These are phyloP conservation scores for Purpureocillium takamizusanense DNA, from an alignment of 2,329 filamentous ascomycete species.

Conservation along the genomic window DNA sequence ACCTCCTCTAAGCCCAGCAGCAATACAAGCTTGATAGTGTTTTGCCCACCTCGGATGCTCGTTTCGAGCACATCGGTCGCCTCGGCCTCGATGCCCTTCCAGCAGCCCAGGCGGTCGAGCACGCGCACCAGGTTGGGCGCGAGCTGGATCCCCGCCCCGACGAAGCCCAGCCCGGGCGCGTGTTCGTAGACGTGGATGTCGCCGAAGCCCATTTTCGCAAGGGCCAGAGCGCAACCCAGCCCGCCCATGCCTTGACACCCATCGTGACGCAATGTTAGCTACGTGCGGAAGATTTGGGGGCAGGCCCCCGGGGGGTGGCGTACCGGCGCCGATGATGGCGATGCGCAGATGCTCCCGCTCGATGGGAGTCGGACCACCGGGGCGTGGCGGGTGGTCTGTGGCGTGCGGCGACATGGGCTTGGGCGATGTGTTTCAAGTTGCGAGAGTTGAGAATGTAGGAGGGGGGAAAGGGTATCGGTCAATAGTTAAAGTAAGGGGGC, in stretches of 20 bases:
- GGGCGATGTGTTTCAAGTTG: too few species aligned
- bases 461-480: too few species aligned
- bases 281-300: too few species aligned
- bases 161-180: constrained; percentile 66
- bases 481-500: too few species aligned
- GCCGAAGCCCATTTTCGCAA: constrained; percentile 68
- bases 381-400: too few species aligned
- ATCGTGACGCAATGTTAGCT: too few species aligned
- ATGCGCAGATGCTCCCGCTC: background rate
- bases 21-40: too few species aligned
- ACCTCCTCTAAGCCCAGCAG: too few species aligned
- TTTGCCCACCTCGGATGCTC: constrained; percentile 54
- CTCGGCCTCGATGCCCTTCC: constrained; percentile 61
- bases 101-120: constrained; percentile 64
- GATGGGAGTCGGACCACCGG: too few species aligned
- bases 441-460: too few species aligned
- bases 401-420: too few species aligned
- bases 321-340: background rate
- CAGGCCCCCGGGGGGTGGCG: too few species aligned
- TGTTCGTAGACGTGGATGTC: constrained; percentile 67
- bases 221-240: constrained; percentile 59
- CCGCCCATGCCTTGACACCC: constrained; percentile 62
- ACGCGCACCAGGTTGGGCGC: constrained; percentile 75
- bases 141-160: constrained; percentile 75
- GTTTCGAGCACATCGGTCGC: constrained; percentile 63